phyloP scores from a whole-genome alignment of 176 grass and related monocot species.

The Miscanthus lutarioriparius region DNA sequence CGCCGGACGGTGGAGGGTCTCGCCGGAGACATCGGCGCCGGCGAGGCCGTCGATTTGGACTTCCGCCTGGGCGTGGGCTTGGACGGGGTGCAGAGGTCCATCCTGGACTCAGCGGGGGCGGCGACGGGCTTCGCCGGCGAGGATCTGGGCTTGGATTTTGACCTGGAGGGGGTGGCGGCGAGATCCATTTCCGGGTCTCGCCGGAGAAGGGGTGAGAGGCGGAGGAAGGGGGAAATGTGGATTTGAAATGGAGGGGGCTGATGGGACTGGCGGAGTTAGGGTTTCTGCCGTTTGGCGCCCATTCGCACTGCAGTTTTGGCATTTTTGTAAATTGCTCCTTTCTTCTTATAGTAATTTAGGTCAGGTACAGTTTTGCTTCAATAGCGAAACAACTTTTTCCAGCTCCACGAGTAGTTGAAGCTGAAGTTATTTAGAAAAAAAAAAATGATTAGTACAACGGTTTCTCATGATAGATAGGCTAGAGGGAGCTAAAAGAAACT shows the following conservation, averaged over 20 bases:
- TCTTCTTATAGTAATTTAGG: background rate
- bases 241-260: constrained; percentile 39
- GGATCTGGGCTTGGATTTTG: constrained; percentile 33
- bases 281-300: constrained; percentile 40
- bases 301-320: background rate
- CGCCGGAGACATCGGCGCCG: constrained; percentile 37
- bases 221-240: background rate
- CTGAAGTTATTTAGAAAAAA: no score
- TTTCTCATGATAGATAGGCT: no score
- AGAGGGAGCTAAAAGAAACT: no score
- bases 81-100: constrained; percentile 55
- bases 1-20: constrained; percentile 49
- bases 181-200: constrained; percentile 52
- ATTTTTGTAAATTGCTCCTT: background rate
- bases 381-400: no score
- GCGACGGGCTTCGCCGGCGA: constrained; percentile 28
- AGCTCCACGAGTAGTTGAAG: no score
- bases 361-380: no score
- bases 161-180: constrained; percentile 37
- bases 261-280: constrained; percentile 3
- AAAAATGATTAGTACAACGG: no score
- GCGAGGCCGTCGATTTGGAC: constrained; percentile 20
- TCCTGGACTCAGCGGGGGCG: constrained; percentile 18
- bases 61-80: constrained; percentile 44
- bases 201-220: constrained; percentile 26